Percentiles rank a stretch among this genome's conserved stretches.
These are phyloP conservation scores for Rhypophila decipiens DNA, from an alignment of 495 filamentous ascomycete genomes.

Conservation along the genomic window DNA sequence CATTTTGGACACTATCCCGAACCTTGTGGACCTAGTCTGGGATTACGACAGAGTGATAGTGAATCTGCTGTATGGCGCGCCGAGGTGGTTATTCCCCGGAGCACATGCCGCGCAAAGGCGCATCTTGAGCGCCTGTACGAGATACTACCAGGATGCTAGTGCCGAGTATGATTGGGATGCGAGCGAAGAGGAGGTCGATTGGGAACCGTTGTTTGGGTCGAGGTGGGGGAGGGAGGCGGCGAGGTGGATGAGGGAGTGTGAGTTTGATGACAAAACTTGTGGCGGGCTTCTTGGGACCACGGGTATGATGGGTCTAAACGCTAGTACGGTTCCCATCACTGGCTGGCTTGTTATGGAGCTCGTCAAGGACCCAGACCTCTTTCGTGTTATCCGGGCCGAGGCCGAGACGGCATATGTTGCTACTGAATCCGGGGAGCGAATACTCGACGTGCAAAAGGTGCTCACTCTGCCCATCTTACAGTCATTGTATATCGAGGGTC, in stretches of 20 bases:
- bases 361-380: slow-evolving; percentile 14
- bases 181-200: slow-evolving; percentile 14
- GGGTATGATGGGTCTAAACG: slow-evolving; percentile 13
- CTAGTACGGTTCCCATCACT: slow-evolving; percentile 22
- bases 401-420: slow-evolving; percentile 5
- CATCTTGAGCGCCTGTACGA: slow-evolving; percentile 2
- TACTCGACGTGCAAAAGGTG: slow-evolving; percentile 21
- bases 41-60: slow-evolving; percentile 10
- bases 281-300: neutral
- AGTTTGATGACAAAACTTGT: slow-evolving; percentile 8
- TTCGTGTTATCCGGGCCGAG: slow-evolving; percentile 14
- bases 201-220: slow-evolving; percentile 23
- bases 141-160: too few species aligned
- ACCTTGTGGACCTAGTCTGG: slow-evolving; percentile 18
- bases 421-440: slow-evolving; percentile 3
- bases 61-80: slow-evolving; percentile 8
- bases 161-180: slow-evolving; percentile 13
- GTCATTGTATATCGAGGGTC: slow-evolving; percentile 30
- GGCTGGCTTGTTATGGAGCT: slow-evolving; percentile 24
- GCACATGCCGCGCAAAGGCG: slow-evolving; percentile 12
- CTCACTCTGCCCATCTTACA: slow-evolving; percentile 27
- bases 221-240: slow-evolving; percentile 15
- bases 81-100: slow-evolving; percentile 55
- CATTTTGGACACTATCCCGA: slow-evolving; percentile 16
- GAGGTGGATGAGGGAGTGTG: slow-evolving; percentile 14